A percentile compares a stretch with the other conserved stretches of the same genome.
Conservation (phyloP, 1,284 basidiomycete species). For the Ceratobasidium sp. region DNA sequence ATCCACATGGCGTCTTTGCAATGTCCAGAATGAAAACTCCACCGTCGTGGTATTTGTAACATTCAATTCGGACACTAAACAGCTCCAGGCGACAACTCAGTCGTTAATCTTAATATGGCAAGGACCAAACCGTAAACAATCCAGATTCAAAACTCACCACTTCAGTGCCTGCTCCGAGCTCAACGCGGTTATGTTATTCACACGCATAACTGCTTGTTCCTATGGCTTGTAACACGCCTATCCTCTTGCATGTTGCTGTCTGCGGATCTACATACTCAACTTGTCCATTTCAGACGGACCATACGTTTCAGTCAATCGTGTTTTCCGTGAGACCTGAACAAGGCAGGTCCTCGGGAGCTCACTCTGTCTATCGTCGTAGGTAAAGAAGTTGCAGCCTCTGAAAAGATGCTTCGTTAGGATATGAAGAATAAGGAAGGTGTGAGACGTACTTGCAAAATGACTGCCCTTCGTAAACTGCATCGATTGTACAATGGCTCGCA, state of each 20-base stretch:
- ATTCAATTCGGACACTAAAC: slow-evolving; percentile 48
- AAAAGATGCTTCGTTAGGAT: not conserved
- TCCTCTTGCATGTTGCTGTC: slow-evolving; percentile 26
- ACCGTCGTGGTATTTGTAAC: slow-evolving; percentile 59
- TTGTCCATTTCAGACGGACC: slow-evolving; percentile 27
- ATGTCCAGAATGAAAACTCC: slow-evolving; percentile 76
- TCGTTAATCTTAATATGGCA: not conserved
- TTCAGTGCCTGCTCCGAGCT: slow-evolving; percentile 38
- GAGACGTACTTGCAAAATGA: slow-evolving; percentile 46
- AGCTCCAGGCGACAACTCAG: not conserved
- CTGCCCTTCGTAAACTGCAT: slow-evolving; percentile 42
- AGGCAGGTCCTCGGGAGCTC: not conserved
- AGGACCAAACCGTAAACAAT: too few relatives aligned
- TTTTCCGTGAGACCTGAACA: too few relatives aligned
- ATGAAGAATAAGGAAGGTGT: not conserved
- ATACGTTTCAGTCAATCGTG: too few relatives aligned
- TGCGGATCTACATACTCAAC: slow-evolving; percentile 42
- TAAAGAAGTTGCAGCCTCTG: slow-evolving; percentile 22
- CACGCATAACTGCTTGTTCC: slow-evolving; percentile 44
- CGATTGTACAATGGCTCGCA: slow-evolving; percentile 41
- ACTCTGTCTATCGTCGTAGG: slow-evolving; percentile 9
- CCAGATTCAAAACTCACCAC: slow-evolving; percentile 28
- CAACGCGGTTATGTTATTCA: slow-evolving; percentile 44
- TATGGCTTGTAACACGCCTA: slow-evolving; percentile 43
- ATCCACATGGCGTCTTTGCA: slow-evolving; percentile 75